These are phyloP conservation scores for Lumnitzera littorea DNA, from an alignment of 345 rosid species.

Conservation along the genomic window DNA sequence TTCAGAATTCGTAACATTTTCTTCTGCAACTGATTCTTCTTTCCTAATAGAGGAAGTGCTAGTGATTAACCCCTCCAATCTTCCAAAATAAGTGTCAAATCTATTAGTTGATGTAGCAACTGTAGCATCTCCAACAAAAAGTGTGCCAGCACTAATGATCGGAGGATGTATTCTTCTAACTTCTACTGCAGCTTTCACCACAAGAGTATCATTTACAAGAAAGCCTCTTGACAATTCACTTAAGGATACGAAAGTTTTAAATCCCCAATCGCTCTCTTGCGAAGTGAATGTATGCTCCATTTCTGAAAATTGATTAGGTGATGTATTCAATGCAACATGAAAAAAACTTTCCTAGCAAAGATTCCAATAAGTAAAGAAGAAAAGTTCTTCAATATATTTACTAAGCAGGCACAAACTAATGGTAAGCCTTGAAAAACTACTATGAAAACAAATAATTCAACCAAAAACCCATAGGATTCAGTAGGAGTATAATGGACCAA, in stretches of 20 bases:
- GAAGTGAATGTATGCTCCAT: constrained; percentile 4
- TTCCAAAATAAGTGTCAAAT: constrained; percentile 2
- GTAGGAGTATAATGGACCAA: too few species aligned
- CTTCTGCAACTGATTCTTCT: background rate
- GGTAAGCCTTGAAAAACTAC: too few species aligned
- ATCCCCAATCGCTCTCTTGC: constrained; percentile 10
- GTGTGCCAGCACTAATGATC: background rate
- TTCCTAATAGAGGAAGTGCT: background rate
- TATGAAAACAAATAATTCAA: too few species aligned
- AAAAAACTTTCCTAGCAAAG: too few species aligned
- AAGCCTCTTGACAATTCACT: constrained; percentile 1
- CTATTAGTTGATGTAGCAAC: background rate
- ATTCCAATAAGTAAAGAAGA: too few species aligned
- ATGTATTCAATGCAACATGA: constrained; percentile 15
- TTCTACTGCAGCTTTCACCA: constrained; percentile 7
- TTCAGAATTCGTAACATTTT: background rate
- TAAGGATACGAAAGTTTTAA: background rate
- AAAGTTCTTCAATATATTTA: too few species aligned
- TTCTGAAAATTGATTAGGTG: constrained; percentile 13
- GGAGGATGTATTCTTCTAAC: background rate
- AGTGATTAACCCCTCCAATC: background rate
- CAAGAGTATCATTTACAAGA: constrained; percentile 6
- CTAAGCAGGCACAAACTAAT: too few species aligned
- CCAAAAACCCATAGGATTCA: too few species aligned
- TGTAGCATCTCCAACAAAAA: background rate